Conservation (phyloP, 2,329 filamentous ascomycete genomes). For the Epichloe gansuensis region DNA sequence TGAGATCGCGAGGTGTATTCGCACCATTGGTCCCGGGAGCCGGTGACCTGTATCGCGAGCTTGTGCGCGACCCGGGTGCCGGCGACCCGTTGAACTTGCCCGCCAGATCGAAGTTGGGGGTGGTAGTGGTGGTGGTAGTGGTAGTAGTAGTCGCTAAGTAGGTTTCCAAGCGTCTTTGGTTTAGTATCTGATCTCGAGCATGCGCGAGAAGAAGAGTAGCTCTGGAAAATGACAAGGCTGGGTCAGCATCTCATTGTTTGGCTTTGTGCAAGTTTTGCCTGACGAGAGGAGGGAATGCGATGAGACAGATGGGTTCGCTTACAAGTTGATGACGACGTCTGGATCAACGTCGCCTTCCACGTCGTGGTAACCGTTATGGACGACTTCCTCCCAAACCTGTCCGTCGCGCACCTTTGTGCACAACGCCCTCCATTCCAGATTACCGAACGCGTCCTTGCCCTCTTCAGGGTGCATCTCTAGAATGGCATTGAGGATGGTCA, state of each 20-base stretch:
- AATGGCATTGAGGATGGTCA: constrained; percentile 84
- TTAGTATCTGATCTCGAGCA: constrained; percentile 67
- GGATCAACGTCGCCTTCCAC: constrained; percentile 83
- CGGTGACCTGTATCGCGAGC: constrained; percentile 30
- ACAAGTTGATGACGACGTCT: constrained; percentile 86
- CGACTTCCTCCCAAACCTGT: constrained; percentile 87
- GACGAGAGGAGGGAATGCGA: not conserved
- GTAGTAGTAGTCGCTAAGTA: constrained; percentile 67
- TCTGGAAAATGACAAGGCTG: constrained; percentile 30
- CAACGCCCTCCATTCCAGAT: constrained; percentile 69
- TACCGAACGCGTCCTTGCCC: constrained; percentile 78
- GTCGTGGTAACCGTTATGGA: constrained; percentile 75
- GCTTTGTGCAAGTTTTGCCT: not conserved
- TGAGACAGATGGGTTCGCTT: constrained; percentile 20
- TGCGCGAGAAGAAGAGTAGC: constrained; percentile 86
- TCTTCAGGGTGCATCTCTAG: constrained; percentile 81
- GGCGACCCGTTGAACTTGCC: constrained; percentile 43
- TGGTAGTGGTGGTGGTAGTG: constrained; percentile 53
- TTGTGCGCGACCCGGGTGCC: constrained; percentile 22
- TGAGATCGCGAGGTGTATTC: constrained; percentile 72
- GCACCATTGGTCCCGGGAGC: constrained; percentile 48
- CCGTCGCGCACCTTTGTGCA: constrained; percentile 79
- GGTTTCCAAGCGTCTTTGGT: constrained; percentile 76
- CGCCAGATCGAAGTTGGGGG: constrained; percentile 59
- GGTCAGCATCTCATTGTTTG: not conserved